Conservation (phyloP, 169 alveolate species). For the Besnoitia besnoiti region DNA sequence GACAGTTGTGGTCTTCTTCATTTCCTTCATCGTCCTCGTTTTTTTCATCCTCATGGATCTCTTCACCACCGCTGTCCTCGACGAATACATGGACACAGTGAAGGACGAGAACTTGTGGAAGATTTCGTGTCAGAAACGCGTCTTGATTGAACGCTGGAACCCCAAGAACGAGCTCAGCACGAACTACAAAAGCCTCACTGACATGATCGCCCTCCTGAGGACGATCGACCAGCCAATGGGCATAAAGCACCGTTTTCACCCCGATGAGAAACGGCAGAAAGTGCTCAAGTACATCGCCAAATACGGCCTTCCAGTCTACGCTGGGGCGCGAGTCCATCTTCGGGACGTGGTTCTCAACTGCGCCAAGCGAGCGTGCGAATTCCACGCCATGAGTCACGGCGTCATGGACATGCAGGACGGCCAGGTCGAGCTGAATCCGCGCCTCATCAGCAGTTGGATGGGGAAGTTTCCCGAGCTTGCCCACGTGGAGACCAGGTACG, state of each 20-base stretch:
- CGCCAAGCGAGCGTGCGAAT: slow-evolving; percentile 66
- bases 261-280: background rate
- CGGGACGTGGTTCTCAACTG: slow-evolving; percentile 58
- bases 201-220: slow-evolving; percentile 45
- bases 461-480: slow-evolving; percentile 42
- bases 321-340: slow-evolving; percentile 48
- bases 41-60: slow-evolving; percentile 62
- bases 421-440: slow-evolving; percentile 62
- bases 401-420: slow-evolving; percentile 40
- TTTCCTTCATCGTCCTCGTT: slow-evolving; percentile 50
- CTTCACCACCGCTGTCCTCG: slow-evolving; percentile 61
- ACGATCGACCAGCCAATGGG: slow-evolving; percentile 56
- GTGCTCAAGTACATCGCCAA: slow-evolving; percentile 47
- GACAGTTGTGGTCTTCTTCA: slow-evolving; percentile 28
- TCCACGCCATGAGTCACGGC: slow-evolving; percentile 60
- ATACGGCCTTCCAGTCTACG: slow-evolving; percentile 56
- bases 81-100: slow-evolving; percentile 64
- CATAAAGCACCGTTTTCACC: slow-evolving; percentile 33
- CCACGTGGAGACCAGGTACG: background rate
- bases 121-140: slow-evolving; percentile 59
- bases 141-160: slow-evolving; percentile 54
- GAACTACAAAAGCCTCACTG: slow-evolving; percentile 40
- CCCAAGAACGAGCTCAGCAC: slow-evolving; percentile 25
- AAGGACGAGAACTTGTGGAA: slow-evolving; percentile 60
- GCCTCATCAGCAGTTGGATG: slow-evolving; percentile 56